phyloP scores from a whole-genome alignment of 495 filamentous ascomycete species.

The Penicillium verhagenii region DNA sequence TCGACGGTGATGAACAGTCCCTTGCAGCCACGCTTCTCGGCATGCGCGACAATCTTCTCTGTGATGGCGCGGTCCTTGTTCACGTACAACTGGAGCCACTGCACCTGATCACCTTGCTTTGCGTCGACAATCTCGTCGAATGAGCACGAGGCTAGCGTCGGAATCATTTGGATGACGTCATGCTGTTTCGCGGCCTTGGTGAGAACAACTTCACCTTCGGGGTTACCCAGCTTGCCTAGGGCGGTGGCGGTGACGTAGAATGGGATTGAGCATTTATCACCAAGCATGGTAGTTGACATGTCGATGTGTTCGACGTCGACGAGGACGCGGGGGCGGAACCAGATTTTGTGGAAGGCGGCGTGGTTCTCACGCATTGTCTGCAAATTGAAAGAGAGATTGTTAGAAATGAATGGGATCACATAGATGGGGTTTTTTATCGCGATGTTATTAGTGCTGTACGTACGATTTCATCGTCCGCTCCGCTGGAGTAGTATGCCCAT shows the following conservation, averaged over 20 bases:
- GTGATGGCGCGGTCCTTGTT: constrained; percentile 96
- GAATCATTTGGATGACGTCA: constrained; percentile 94
- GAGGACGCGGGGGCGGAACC: constrained; percentile 87
- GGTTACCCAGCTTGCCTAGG: constrained; percentile 85
- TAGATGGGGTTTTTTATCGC: background rate
- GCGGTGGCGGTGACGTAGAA: constrained; percentile 95
- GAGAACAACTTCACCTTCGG: constrained; percentile 87
- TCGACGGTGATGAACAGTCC: constrained; percentile 98
- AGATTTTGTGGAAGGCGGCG: constrained; percentile 92
- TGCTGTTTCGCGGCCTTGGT: constrained; percentile 81
- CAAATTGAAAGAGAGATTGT: background rate
- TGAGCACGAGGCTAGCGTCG: constrained; percentile 93
- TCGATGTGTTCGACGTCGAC: constrained; percentile 86
- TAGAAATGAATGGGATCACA: constrained; percentile 1
- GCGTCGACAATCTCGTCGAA: constrained; percentile 98
- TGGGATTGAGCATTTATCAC: constrained; percentile 74
- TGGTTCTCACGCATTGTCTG: constrained; percentile 98
- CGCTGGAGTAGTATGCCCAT: constrained; percentile 96
- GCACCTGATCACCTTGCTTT: constrained; percentile 72
- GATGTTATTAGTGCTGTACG: constrained; percentile 22
- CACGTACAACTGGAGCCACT: constrained; percentile 98
- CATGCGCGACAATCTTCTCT: constrained; percentile 83
- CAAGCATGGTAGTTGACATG: constrained; percentile 85
- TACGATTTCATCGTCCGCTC: constrained; percentile 96
- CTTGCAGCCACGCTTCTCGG: constrained; percentile 89